These are phyloP conservation scores for Bolboschoenoplectus hybrid DNA, from an alignment of 202 grass and related monocot genomes.

Conservation along the genomic window DNA sequence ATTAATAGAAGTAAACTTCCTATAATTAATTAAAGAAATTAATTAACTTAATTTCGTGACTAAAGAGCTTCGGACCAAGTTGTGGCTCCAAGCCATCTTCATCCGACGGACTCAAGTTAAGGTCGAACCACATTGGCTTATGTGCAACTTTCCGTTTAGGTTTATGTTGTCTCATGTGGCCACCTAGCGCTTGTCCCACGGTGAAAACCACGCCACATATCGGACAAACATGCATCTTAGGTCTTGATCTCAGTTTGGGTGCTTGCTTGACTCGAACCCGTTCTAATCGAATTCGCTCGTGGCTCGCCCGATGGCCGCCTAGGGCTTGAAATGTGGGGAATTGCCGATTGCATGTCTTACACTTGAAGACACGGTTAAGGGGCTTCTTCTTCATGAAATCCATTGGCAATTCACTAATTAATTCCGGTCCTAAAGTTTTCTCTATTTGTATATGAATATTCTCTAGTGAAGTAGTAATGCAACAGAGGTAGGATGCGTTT, in stretches of 20 bases:
- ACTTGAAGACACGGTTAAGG: background rate
- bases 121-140: constrained; percentile 10
- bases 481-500: background rate
- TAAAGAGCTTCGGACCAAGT: constrained; percentile 1
- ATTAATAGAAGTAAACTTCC: background rate
- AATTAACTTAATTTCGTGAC: constrained; percentile 24
- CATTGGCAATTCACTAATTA: background rate
- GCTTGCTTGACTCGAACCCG: background rate
- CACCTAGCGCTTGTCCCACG: constrained; percentile 40
- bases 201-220: constrained; percentile 36
- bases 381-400: constrained; percentile 14
- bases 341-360: constrained; percentile 42
- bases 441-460: background rate
- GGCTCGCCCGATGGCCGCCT: constrained; percentile 42
- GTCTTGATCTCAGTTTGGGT: background rate
- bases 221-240: constrained; percentile 30
- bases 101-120: background rate
- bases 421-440: background rate
- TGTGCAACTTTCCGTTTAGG: background rate
- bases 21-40: constrained; percentile 17
- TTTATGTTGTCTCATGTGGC: constrained; percentile 38
- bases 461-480: background rate
- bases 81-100: constrained; percentile 36
- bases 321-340: constrained; percentile 44
- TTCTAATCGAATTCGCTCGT: constrained; percentile 20